These are phyloP conservation scores for Pachysandra terminalis DNA, from an alignment of 164 flowering plant genomes.

Conservation along the genomic window DNA sequence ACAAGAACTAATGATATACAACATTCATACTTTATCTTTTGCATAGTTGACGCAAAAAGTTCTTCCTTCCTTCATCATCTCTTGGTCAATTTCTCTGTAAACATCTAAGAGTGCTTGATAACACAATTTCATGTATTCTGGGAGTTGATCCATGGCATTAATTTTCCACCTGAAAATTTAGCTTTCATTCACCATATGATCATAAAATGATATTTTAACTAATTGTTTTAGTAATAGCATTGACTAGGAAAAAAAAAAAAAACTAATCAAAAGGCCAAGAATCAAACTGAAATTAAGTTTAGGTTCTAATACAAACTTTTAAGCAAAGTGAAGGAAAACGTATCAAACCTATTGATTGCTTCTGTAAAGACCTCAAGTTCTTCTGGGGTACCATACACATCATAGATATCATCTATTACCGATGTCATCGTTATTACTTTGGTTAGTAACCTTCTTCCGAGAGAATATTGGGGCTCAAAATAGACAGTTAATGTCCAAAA, in stretches of 20 bases:
- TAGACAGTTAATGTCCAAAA: conserved; percentile 28
- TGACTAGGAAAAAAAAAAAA: not conserved
- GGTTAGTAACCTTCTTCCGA: conserved; percentile 8
- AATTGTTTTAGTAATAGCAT: not conserved
- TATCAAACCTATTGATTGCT: conserved; percentile 19
- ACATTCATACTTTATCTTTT: conserved; percentile 23
- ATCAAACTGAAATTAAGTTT: too few relatives aligned
- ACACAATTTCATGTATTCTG: conserved; percentile 25
- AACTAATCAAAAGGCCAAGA: too few relatives aligned
- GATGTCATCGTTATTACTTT: conserved; percentile 5
- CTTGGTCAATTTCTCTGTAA: conserved; percentile 22
- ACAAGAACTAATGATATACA: too few relatives aligned
- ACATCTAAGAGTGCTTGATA: conserved; percentile 23
- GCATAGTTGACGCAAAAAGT: conserved; percentile 11
- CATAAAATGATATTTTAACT: too few relatives aligned
- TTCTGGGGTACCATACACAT: conserved; percentile 20
- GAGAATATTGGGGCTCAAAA: conserved; percentile 25
- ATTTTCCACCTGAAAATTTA: conserved; percentile 26
- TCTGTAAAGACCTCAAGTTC: conserved; percentile 16
- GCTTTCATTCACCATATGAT: too few relatives aligned
- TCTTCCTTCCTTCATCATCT: conserved; percentile 14
- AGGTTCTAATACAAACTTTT: too few relatives aligned
- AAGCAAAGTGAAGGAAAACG: too few relatives aligned
- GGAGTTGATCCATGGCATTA: conserved; percentile 14
- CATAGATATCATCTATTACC: conserved; percentile 28